A percentile compares a stretch with the other conserved stretches of the same genome.
phyloP scores from a whole-genome alignment of 2,329 filamentous ascomycete genomes.

The Rhynchosporium secalis region DNA sequence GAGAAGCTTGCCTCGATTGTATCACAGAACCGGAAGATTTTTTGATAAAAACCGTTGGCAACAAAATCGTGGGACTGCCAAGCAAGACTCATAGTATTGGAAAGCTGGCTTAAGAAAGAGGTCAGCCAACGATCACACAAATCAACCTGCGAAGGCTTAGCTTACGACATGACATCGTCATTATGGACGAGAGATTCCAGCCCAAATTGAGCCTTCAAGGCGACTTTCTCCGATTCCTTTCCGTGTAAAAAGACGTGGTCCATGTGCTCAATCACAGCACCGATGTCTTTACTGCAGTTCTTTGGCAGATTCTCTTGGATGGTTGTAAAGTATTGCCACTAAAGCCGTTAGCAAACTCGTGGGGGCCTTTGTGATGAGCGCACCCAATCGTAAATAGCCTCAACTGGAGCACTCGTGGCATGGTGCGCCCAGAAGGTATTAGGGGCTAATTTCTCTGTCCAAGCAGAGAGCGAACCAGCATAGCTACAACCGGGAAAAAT shows the following conservation, averaged over 20 bases:
- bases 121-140: too few relatives aligned
- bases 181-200: conserved; percentile 50
- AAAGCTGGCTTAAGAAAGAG: too few relatives aligned
- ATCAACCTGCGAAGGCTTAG: too few relatives aligned
- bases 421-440: conserved; percentile 63
- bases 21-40: conserved; percentile 47
- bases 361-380: too few relatives aligned
- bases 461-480: conserved; percentile 55
- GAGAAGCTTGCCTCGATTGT: conserved; percentile 41
- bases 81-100: conserved; percentile 42
- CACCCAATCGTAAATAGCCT: conserved; percentile 52
- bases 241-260: conserved; percentile 50
- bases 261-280: conserved; percentile 54
- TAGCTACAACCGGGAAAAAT: conserved; percentile 58
- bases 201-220: conserved; percentile 53
- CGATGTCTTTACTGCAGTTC: conserved; percentile 57
- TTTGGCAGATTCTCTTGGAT: conserved; percentile 58
- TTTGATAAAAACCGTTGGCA: conserved; percentile 43
- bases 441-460: conserved; percentile 53
- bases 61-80: conserved; percentile 57
- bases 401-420: conserved; percentile 54
- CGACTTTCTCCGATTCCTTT: conserved; percentile 43
- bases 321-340: conserved; percentile 59
- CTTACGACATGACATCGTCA: conserved; percentile 39
- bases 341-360: too few relatives aligned